These are phyloP conservation scores for Eimeria sp. DNA, from an alignment of 169 alveolate genomes.

Conservation along the genomic window DNA sequence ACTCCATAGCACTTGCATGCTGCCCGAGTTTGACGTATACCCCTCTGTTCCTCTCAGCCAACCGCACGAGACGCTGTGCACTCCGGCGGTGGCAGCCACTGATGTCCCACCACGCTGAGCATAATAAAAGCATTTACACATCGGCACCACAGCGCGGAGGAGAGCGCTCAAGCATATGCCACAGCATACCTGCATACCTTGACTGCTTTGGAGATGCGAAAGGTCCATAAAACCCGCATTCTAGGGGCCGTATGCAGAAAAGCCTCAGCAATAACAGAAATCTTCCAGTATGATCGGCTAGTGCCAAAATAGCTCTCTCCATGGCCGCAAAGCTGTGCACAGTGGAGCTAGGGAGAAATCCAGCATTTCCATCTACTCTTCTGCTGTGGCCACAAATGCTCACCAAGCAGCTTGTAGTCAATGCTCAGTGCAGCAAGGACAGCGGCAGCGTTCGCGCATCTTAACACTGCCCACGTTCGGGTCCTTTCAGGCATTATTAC, in stretches of 20 bases:
- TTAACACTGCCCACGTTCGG: constrained; percentile 65
- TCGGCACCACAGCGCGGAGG: background rate
- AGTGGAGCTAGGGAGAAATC: background rate
- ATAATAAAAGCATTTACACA: background rate
- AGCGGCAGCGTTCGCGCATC: constrained; percentile 70
- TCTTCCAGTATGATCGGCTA: background rate
- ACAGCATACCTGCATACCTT: background rate
- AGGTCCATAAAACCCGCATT: background rate
- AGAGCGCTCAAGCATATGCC: background rate
- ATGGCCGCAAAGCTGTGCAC: background rate
- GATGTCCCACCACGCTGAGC: constrained; percentile 72
- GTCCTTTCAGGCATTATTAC: constrained; percentile 48
- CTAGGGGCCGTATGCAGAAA: background rate
- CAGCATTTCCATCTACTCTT: background rate
- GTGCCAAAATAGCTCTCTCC: background rate
- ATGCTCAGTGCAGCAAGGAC: constrained; percentile 72
- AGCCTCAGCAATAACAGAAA: background rate
- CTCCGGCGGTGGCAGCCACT: constrained; percentile 81
- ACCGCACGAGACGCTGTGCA: constrained; percentile 80
- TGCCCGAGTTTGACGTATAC: constrained; percentile 89
- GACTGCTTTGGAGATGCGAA: background rate
- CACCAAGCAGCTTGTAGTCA: constrained; percentile 73
- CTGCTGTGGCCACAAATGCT: background rate
- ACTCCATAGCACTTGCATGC: constrained; percentile 86
- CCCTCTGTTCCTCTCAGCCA: constrained; percentile 87